Percentiles rank a stretch among this genome's conserved stretches.
Evolutionary conservation across 1,284 basidiomycete species (phyloP).

Genomic region (Chalciporus sp.): DNA sequence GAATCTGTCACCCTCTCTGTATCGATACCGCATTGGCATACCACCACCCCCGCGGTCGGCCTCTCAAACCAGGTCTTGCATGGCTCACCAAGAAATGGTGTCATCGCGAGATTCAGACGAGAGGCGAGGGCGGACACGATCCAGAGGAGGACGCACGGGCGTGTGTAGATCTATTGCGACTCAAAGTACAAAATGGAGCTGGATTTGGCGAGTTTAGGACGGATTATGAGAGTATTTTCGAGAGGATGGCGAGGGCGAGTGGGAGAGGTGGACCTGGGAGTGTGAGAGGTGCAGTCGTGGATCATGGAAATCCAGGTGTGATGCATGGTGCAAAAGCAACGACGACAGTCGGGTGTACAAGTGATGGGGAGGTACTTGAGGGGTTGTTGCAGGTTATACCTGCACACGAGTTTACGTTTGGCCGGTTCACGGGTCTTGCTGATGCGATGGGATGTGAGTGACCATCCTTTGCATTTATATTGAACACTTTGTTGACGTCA

Average conservation of each 20-base stretch:
- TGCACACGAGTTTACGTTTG: conserved; percentile 81
- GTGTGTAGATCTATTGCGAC: conserved; percentile 78
- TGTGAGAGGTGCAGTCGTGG: conserved; percentile 72
- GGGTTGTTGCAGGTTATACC: conserved; percentile 62
- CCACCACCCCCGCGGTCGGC: conserved; percentile 87
- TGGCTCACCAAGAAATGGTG: conserved; percentile 94
- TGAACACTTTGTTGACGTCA: neutral
- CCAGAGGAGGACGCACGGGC: conserved; percentile 90
- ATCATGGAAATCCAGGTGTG: conserved; percentile 78
- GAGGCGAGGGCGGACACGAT: conserved; percentile 82
- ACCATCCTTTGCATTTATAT: neutral
- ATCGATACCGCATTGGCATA: conserved; percentile 90
- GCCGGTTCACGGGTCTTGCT: conserved; percentile 76
- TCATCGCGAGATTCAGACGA: conserved; percentile 80
- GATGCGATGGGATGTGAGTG: conserved; percentile 77
- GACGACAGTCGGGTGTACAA: conserved; percentile 70
- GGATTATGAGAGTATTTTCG: conserved; percentile 86
- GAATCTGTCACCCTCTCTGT: conserved; percentile 79
- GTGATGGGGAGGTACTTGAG: conserved; percentile 75
- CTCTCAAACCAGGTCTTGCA: conserved; percentile 88
- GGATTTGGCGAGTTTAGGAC: conserved; percentile 85
- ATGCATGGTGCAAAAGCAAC: conserved; percentile 85
- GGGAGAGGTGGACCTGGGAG: conserved; percentile 44
- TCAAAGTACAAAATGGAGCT: conserved; percentile 77
- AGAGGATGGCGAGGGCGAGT: conserved; percentile 66